These are phyloP conservation scores for Triticum monococcum DNA, from an alignment of 176 grass and related monocot genomes.

Conservation along the genomic window DNA sequence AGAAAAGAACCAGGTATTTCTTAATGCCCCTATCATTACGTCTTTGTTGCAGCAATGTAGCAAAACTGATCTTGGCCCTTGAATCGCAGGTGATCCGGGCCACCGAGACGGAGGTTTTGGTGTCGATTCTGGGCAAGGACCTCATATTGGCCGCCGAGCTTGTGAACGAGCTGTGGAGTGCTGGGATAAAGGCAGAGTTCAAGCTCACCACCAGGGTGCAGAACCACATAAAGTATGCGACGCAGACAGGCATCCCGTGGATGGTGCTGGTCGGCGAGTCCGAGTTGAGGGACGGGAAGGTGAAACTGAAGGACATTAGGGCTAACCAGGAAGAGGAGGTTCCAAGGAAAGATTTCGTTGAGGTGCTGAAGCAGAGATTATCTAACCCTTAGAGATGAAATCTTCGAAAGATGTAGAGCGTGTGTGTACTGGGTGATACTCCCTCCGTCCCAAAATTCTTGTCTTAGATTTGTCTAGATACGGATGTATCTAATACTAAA, in stretches of 20 bases:
- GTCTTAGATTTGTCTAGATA: no score
- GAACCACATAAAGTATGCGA: slow-evolving; percentile 70
- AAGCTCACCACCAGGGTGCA: slow-evolving; percentile 67
- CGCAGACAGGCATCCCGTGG: slow-evolving; percentile 65
- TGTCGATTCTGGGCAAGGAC: slow-evolving; percentile 85
- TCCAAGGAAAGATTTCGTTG: slow-evolving; percentile 50
- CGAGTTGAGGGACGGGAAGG: slow-evolving; percentile 41
- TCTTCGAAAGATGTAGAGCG: not conserved
- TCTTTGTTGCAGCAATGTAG: not conserved
- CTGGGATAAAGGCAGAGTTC: slow-evolving; percentile 88
- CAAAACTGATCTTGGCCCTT: not conserved
- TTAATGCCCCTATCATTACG: not conserved
- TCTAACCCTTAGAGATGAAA: not conserved
- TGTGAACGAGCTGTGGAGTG: slow-evolving; percentile 74
- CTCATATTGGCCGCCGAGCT: slow-evolving; percentile 67
- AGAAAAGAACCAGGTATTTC: slow-evolving; percentile 73
- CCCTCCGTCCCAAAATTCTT: no score
- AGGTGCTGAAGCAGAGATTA: slow-evolving; percentile 57
- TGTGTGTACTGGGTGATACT: not conserved
- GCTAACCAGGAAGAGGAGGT: slow-evolving; percentile 62
- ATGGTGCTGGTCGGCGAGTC: slow-evolving; percentile 83
- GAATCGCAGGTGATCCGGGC: slow-evolving; percentile 57
- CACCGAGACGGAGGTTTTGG: slow-evolving; percentile 84
- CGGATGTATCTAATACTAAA: no score
- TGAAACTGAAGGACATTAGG: slow-evolving; percentile 81